A percentile compares a stretch with the other conserved stretches of the same genome.
phyloP scores from a whole-genome alignment of 768 basidiomycete species.

The Macrocybe gigantea region DNA sequence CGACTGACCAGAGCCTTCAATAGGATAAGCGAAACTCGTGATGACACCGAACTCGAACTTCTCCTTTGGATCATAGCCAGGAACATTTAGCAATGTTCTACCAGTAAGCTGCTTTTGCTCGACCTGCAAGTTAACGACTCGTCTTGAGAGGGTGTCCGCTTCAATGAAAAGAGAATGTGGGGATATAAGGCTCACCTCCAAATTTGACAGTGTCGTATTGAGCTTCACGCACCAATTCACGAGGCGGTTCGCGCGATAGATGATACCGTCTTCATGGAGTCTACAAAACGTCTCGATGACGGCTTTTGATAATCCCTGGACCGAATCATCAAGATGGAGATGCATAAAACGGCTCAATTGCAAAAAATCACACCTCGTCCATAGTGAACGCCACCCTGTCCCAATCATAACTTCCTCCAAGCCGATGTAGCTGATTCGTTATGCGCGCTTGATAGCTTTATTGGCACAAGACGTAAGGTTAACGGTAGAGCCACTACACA shows the following conservation, averaged over 20 bases:
- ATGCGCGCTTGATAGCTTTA: constrained; percentile 88
- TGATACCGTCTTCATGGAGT: constrained; percentile 83
- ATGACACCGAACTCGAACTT: constrained; percentile 96
- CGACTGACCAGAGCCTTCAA: constrained; percentile 72
- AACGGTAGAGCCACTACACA: background rate
- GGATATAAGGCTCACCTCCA: constrained; percentile 55
- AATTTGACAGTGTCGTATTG: constrained; percentile 96
- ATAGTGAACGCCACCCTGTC: constrained; percentile 92
- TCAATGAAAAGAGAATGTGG: background rate
- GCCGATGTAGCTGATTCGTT: constrained; percentile 78
- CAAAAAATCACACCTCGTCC: constrained; percentile 56
- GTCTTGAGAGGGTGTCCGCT: background rate
- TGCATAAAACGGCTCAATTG: background rate
- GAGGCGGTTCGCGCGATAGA: constrained; percentile 94
- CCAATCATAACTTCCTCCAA: constrained; percentile 96
- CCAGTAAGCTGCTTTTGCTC: constrained; percentile 89
- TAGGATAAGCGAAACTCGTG: constrained; percentile 91
- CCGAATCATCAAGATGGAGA: background rate
- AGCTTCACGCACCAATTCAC: constrained; percentile 98
- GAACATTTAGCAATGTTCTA: constrained; percentile 80
- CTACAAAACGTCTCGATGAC: constrained; percentile 90
- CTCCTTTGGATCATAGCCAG: constrained; percentile 94
- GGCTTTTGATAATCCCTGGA: constrained; percentile 70
- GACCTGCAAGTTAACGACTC: constrained; percentile 42
- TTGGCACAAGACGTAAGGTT: background rate